Conservation (phyloP, 2,329 filamentous ascomycete genomes). For the Fusarium cicatricum region DNA sequence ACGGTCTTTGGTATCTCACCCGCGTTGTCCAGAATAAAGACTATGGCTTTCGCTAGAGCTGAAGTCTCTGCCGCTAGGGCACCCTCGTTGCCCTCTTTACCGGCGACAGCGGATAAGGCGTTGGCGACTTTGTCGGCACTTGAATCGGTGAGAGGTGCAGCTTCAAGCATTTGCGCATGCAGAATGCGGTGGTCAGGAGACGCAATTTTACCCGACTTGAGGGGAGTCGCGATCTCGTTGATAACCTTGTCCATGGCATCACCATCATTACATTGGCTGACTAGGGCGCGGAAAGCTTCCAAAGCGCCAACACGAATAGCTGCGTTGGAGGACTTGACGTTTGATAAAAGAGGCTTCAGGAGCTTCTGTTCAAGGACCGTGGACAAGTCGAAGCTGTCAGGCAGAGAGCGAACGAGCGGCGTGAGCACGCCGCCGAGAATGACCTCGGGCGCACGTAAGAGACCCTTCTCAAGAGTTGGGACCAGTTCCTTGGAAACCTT, state of each 20-base stretch:
- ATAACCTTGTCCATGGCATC: conserved; percentile 70
- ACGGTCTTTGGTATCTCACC: conserved; percentile 71
- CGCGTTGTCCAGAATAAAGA: conserved; percentile 67
- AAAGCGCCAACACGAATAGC: conserved; percentile 79
- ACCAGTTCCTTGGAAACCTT: conserved; percentile 80
- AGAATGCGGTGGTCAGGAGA: conserved; percentile 85
- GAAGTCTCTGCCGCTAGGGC: conserved; percentile 80
- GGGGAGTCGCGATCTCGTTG: conserved; percentile 78
- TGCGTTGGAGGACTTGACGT: conserved; percentile 88
- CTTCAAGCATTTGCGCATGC: conserved; percentile 81
- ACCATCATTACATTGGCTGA: conserved; percentile 66
- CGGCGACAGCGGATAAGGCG: conserved; percentile 72
- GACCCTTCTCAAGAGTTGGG: conserved; percentile 85
- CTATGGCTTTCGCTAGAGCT: conserved; percentile 72
- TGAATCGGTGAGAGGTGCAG: conserved; percentile 65
- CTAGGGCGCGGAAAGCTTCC: conserved; percentile 75
- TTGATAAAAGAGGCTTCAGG: conserved; percentile 87
- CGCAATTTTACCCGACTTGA: conserved; percentile 85
- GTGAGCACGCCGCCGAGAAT: conserved; percentile 82
- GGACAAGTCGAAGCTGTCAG: conserved; percentile 78
- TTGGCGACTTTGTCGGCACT: conserved; percentile 73
- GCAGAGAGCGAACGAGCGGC: conserved; percentile 75
- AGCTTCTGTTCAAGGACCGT: conserved; percentile 75
- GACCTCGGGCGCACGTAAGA: conserved; percentile 89
- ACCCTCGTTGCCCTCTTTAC: conserved; percentile 89